Conservation (phyloP, 495 filamentous ascomycete species). For the Recurvomyces mirabilis region DNA sequence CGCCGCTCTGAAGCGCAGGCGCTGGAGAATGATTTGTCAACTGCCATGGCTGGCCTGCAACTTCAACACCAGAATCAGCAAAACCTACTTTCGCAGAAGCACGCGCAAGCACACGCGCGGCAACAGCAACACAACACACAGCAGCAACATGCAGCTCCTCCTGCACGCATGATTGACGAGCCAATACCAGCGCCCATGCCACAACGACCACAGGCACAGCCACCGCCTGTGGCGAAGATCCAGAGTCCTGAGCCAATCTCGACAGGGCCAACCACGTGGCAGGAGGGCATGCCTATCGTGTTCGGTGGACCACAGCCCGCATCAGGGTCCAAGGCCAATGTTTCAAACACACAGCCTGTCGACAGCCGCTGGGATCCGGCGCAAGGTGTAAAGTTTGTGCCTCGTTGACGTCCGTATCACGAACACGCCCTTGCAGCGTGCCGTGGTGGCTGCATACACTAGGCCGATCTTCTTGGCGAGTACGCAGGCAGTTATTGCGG, state of each 20-base stretch:
- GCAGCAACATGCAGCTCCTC: not conserved
- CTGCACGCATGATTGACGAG: conserved; percentile 4
- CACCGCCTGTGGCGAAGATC: conserved; percentile 6
- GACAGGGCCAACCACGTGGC: conserved; percentile 16
- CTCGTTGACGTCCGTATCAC: conserved; percentile 4
- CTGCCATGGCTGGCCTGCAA: conserved; percentile 50
- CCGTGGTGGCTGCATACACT: no score
- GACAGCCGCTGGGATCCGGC: conserved; percentile 7
- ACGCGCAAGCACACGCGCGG: conserved; percentile 1
- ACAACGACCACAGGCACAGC: conserved; percentile 8
- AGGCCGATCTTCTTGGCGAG: no score
- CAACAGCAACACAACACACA: conserved; percentile 15
- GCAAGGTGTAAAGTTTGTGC: conserved; percentile 3
- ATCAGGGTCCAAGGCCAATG: not conserved
- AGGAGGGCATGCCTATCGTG: conserved; percentile 21
- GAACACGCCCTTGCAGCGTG: no score
- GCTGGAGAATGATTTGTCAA: conserved; percentile 63
- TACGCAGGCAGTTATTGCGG: no score
- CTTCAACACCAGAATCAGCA: conserved; percentile 39
- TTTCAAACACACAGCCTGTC: not conserved
- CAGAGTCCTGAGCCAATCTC: conserved; percentile 13
- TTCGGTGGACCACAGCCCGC: conserved; percentile 10
- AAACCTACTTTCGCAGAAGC: conserved; percentile 22
- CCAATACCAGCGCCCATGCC: conserved; percentile 15
- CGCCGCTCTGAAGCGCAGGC: conserved; percentile 68